Evolutionary conservation across 176 grass and related monocot genomes (phyloP).

Genomic region (Pontederia crassipes): DNA sequence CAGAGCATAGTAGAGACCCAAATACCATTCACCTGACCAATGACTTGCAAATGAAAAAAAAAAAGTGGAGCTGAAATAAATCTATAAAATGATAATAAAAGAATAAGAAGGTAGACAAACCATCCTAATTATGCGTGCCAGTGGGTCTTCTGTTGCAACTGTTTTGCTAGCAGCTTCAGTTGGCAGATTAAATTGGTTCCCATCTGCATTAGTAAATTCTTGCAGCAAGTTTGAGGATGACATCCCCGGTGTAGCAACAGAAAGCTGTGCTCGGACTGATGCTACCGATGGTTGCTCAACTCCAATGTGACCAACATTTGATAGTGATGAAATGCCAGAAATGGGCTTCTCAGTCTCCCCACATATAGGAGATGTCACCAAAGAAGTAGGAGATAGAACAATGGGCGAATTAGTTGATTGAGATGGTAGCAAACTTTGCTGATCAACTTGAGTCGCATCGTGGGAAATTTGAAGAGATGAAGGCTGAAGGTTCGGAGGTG

Average conservation of each 20-base stretch:
- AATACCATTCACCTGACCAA: too few species aligned
- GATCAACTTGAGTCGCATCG: slow-evolving; percentile 66
- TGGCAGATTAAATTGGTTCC: slow-evolving; percentile 49
- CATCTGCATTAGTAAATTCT: slow-evolving; percentile 73
- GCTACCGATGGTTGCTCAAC: slow-evolving; percentile 43
- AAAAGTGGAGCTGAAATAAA: too few species aligned
- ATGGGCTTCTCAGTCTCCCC: slow-evolving; percentile 63
- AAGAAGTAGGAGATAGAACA: slow-evolving; percentile 59
- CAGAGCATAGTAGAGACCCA: too few species aligned
- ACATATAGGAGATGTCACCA: slow-evolving; percentile 66
- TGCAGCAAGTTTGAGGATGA: slow-evolving; percentile 80
- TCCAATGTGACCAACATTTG: slow-evolving; percentile 43
- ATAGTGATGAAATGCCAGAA: slow-evolving; percentile 48
- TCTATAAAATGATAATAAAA: too few species aligned
- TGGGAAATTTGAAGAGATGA: slow-evolving; percentile 91
- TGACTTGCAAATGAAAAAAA: too few species aligned
- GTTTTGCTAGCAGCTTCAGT: slow-evolving; percentile 44
- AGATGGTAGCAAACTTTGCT: slow-evolving; percentile 59
- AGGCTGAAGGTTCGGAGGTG: slow-evolving; percentile 80
- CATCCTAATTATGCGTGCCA: slow-evolving; percentile 73
- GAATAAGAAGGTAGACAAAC: slow-evolving; percentile 16
- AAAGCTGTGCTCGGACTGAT: slow-evolving; percentile 38
- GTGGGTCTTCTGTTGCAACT: slow-evolving; percentile 59
- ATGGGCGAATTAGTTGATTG: slow-evolving; percentile 71
- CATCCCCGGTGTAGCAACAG: slow-evolving; percentile 83